Conservation (phyloP, 805 yeast genomes). For the Saitoella complicata region DNA sequence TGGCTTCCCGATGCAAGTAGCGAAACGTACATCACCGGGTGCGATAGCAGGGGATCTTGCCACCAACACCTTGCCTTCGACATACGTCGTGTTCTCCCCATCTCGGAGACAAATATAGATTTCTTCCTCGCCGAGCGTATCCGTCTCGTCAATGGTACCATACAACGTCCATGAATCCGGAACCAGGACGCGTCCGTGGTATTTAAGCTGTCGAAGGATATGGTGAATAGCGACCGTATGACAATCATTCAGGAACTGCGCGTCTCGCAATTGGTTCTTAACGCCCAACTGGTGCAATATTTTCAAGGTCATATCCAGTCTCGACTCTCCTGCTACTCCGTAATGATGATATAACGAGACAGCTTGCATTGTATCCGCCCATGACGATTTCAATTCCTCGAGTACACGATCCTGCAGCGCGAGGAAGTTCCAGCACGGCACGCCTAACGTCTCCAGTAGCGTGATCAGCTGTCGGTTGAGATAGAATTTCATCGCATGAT, state of each 20-base stretch:
- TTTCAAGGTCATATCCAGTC: too few species aligned
- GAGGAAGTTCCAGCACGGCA: constrained; percentile 1
- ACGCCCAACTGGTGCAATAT: too few species aligned
- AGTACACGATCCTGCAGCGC: constrained; percentile 1
- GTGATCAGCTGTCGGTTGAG: constrained; percentile 5
- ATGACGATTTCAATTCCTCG: neutral
- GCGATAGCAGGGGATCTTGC: constrained; percentile 5
- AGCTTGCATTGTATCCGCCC: neutral
- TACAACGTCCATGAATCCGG: constrained; percentile 1
- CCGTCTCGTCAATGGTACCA: constrained; percentile 5
- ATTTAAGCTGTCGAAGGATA: neutral
- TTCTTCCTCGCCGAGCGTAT: constrained; percentile 4
- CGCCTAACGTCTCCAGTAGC: constrained; percentile 4
- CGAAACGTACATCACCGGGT: constrained; percentile 6
- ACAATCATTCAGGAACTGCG: neutral
- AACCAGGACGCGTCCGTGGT: neutral
- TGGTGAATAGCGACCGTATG: neutral
- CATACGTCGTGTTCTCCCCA: constrained; percentile 1
- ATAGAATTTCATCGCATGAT: neutral
- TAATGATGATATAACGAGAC: too few species aligned
- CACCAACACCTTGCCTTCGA: constrained; percentile 4
- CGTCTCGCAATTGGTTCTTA: too few species aligned
- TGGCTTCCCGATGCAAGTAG: neutral
- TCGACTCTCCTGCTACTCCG: too few species aligned
- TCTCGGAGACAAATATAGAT: constrained; percentile 5